Base-by-base conservation (phyloP, 768 basidiomycete genomes). In the Leccinum truebloodii region DNA sequence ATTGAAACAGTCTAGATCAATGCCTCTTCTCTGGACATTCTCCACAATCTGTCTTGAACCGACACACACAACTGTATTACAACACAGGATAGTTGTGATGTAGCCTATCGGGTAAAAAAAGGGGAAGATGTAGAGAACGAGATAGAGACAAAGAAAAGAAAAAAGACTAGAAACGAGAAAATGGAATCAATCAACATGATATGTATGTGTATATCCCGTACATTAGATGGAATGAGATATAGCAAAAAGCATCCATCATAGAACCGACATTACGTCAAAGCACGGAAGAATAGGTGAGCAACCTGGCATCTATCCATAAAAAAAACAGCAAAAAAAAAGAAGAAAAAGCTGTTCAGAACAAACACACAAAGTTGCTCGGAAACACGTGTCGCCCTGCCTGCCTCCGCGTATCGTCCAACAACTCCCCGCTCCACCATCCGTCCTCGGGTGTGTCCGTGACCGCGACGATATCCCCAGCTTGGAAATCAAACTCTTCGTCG, bases 401-500 rank as follows among this genome's bases (percentile, higher is more conserved):
- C 63, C 91, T 79, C 65, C 92, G 76, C 32, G 80, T 79, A 65
- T 92, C 90, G 62, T 92, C 89, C n/a, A 93, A 76, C 60, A 94
- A 74, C 66, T 90, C 88, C 24, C 96, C 96, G 58, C 87, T 90
- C 96, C 95, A 98, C 96, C 96, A 98, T 1, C 96, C 96, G 68
- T 97, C 95, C 67, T 95, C 94, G 5, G 94, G 94, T 6, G 94
- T 96, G 22, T 87, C 83, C 0, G 92, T 95, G 10, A 98, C 95
- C 7, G 95, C 95, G 64, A 98, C 97, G 64, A 97, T 92, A 75
- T 98, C 96, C 3, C 91, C 93, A 22, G 87, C 80, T 71, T 95
- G 92, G 86, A 98, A 98, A 72, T 95, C 91, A 73, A 98, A 98
- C 76, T 98, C 96, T 70, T 95, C 94, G 1, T 91, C 88, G 63